Conservation (phyloP, 2,329 filamentous ascomycete genomes). For the Cryphonectria carpinicola region DNA sequence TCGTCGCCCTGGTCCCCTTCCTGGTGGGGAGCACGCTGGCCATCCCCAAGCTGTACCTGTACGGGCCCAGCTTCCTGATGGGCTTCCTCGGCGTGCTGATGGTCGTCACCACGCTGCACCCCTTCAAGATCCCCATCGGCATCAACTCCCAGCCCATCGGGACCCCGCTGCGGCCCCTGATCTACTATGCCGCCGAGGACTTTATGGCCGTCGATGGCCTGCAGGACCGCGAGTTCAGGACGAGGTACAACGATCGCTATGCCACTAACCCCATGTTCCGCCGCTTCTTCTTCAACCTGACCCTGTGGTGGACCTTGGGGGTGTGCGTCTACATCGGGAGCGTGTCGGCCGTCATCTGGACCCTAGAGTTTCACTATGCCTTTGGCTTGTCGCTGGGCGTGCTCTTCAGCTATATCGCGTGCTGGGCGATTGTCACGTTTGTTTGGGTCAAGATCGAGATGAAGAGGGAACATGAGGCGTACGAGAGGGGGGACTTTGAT, state of each 20-base stretch:
- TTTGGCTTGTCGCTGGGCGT: slow-evolving; percentile 27
- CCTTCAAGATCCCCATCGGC: slow-evolving; percentile 24
- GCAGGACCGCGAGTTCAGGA: slow-evolving; percentile 27
- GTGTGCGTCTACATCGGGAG: slow-evolving; percentile 27
- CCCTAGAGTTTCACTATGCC: slow-evolving; percentile 24
- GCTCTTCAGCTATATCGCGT: slow-evolving; percentile 25
- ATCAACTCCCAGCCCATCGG: slow-evolving; percentile 24
- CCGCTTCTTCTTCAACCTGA: slow-evolving; percentile 28
- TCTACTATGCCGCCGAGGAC: slow-evolving; percentile 29
- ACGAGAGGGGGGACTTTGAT: slow-evolving; percentile 20
- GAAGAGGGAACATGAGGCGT: slow-evolving; percentile 23
- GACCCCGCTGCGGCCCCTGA: slow-evolving; percentile 22
- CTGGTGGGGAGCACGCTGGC: slow-evolving; percentile 22
- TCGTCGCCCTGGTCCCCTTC: slow-evolving; percentile 26
- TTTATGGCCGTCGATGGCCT: slow-evolving; percentile 28
- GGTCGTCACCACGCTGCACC: slow-evolving; percentile 21
- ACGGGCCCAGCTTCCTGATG: slow-evolving; percentile 27
- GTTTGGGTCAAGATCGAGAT: slow-evolving; percentile 24
- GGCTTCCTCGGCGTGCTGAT: slow-evolving; percentile 22
- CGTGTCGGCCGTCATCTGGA: slow-evolving; percentile 28
- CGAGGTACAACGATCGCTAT: slow-evolving; percentile 26
- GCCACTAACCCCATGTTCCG: slow-evolving; percentile 25
- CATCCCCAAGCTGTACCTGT: slow-evolving; percentile 25
- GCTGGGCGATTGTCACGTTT: slow-evolving; percentile 24
- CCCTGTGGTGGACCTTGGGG: slow-evolving; percentile 27